phyloP scores from a whole-genome alignment of 2,329 filamentous ascomycete genomes.

The Thielaviopsis punctulata region DNA sequence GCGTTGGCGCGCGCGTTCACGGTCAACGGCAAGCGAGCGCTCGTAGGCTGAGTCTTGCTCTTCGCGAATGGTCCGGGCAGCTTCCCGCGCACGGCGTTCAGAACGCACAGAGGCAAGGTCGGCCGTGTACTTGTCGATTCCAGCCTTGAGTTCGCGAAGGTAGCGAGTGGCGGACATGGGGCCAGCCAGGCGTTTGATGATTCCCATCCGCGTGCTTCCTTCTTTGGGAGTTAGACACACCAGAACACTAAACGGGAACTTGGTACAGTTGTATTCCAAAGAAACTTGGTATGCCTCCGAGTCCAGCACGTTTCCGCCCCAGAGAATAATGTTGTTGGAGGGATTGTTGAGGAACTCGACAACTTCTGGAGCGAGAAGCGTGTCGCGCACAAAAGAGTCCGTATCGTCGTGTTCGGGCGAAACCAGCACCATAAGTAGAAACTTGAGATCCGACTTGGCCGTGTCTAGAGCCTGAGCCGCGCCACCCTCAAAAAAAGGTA shows the following conservation, averaged over 20 bases:
- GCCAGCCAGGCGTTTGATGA: conserved; percentile 63
- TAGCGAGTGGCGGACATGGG: conserved; percentile 54
- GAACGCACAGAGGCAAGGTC: conserved; percentile 60
- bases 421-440: conserved; percentile 71
- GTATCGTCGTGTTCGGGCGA: conserved; percentile 94
- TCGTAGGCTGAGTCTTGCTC: conserved; percentile 92
- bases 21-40: conserved; percentile 70
- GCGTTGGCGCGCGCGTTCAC: conserved; percentile 62
- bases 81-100: conserved; percentile 62
- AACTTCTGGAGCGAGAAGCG: conserved; percentile 60
- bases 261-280: conserved; percentile 72
- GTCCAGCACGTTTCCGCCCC: conserved; percentile 86
- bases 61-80: conserved; percentile 62
- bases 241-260: conserved; percentile 77
- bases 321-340: conserved; percentile 65
- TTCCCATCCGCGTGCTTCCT: conserved; percentile 75
- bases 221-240: conserved; percentile 78
- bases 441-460: conserved; percentile 82
- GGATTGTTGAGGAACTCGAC: conserved; percentile 57
- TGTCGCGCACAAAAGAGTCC: conserved; percentile 61
- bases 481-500: conserved; percentile 74
- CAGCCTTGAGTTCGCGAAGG: conserved; percentile 53
- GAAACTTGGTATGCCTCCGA: conserved; percentile 89
- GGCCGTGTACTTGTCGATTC: conserved; percentile 58
- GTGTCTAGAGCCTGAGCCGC: conserved; percentile 83